These are phyloP conservation scores for Aspergillus brunneoviolaceus DNA, from an alignment of 2,329 filamentous ascomycete species.

Conservation along the genomic window DNA sequence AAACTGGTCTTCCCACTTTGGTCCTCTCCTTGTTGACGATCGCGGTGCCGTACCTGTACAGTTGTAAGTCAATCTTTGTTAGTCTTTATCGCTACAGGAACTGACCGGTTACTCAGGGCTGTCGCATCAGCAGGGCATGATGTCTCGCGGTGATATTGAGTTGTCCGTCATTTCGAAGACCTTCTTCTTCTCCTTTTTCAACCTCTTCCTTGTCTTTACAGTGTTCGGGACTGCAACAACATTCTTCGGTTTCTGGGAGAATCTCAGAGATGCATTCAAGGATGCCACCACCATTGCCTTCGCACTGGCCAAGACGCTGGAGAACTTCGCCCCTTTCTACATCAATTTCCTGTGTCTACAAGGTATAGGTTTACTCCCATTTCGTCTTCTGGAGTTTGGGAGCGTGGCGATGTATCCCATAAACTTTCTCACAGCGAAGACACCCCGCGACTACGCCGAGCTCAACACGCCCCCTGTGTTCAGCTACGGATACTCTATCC, in stretches of 20 bases:
- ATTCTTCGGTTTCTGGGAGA: slow-evolving; percentile 64
- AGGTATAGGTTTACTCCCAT: slow-evolving; percentile 87
- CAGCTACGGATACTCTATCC: slow-evolving; percentile 93
- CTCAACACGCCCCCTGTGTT: slow-evolving; percentile 80
- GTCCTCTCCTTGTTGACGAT: slow-evolving; percentile 85
- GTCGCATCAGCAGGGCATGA: slow-evolving; percentile 88
- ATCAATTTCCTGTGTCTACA: slow-evolving; percentile 92
- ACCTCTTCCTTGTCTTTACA: slow-evolving; percentile 94
- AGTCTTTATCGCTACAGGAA: neutral
- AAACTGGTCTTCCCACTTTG: slow-evolving; percentile 82
- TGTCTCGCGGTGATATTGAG: slow-evolving; percentile 91
- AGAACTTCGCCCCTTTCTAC: slow-evolving; percentile 78
- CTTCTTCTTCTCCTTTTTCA: slow-evolving; percentile 99
- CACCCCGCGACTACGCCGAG: slow-evolving; percentile 84
- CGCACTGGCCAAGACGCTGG: slow-evolving; percentile 72
- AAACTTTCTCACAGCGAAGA: slow-evolving; percentile 73
- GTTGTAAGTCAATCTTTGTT: slow-evolving; percentile 56
- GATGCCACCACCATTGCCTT: slow-evolving; percentile 77
- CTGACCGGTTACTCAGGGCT: slow-evolving; percentile 54
- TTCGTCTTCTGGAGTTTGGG: slow-evolving; percentile 86
- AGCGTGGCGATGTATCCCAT: slow-evolving; percentile 81
- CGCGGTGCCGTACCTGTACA: slow-evolving; percentile 89
- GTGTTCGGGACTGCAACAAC: slow-evolving; percentile 77
- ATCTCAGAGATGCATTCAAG: slow-evolving; percentile 69
- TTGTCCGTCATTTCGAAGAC: slow-evolving; percentile 96